These are phyloP conservation scores for Aeschynomene evenia DNA, from an alignment of 306 rosid genomes.

Conservation along the genomic window DNA sequence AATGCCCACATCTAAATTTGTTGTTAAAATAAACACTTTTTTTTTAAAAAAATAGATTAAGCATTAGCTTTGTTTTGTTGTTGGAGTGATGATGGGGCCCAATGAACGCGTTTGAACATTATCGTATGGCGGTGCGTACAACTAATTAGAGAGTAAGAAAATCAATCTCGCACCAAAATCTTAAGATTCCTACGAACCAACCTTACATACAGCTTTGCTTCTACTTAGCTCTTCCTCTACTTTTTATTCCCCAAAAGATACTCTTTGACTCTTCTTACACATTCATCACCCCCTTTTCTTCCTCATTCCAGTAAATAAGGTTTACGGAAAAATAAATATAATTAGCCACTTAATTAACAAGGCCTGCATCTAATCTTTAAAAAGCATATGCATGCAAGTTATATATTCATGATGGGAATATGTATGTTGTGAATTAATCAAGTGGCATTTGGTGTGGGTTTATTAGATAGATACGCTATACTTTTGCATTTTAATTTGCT, in stretches of 20 bases:
- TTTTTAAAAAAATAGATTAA: too few relatives aligned
- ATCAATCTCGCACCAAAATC: conserved; percentile 25
- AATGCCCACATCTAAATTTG: too few relatives aligned
- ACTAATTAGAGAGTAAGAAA: conserved; percentile 30
- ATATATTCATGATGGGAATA: conserved; percentile 36
- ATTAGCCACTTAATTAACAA: neutral
- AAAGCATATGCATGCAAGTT: neutral
- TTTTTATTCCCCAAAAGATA: conserved; percentile 1
- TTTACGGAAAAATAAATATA: neutral
- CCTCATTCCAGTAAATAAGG: neutral
- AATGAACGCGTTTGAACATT: conserved; percentile 38
- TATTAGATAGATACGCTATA: conserved; percentile 13
- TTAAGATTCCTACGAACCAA: neutral
- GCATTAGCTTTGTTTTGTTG: neutral
- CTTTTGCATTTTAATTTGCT: conserved; percentile 19
- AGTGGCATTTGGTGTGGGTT: neutral
- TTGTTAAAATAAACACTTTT: neutral
- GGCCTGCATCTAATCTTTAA: neutral
- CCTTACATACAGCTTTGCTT: neutral
- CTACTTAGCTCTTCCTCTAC: neutral
- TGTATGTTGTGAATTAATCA: conserved; percentile 30
- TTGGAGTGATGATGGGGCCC: conserved; percentile 26
- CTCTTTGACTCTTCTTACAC: neutral
- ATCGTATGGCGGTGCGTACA: conserved; percentile 28
- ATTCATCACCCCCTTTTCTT: neutral